Conservation (phyloP, 2,329 filamentous ascomycete genomes). For the Gyromitra esculenta region DNA sequence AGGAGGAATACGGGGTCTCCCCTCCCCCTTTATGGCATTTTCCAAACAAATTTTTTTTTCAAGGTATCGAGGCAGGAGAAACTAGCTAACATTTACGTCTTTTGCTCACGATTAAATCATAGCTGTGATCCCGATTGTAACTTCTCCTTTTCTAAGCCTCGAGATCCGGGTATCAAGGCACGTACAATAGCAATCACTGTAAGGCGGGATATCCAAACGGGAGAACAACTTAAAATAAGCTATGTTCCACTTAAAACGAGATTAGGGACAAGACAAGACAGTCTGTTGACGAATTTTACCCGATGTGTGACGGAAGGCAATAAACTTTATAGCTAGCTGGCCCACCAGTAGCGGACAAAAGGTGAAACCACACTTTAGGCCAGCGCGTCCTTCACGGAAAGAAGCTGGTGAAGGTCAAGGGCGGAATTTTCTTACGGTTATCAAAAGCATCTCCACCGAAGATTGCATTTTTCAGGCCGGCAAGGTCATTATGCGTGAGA, state of each 20-base stretch:
- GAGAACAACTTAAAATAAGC: constrained; percentile 14
- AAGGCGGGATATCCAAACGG: constrained; percentile 23
- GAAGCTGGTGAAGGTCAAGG: constrained; percentile 14
- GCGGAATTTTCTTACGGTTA: constrained; percentile 3
- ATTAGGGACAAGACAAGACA: constrained; percentile 14
- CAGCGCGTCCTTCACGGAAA: background rate
- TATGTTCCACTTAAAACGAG: constrained; percentile 20
- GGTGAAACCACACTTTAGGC: constrained; percentile 1
- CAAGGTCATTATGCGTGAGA: constrained; percentile 16
- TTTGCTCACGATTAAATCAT: constrained; percentile 29
- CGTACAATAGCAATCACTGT: constrained; percentile 1
- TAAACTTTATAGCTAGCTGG: constrained; percentile 11
- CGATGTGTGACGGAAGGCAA: constrained; percentile 9
- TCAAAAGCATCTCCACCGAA: constrained; percentile 4
- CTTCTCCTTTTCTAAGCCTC: constrained; percentile 2
- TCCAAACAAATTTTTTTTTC: constrained; percentile 22
- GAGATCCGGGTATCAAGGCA: background rate
- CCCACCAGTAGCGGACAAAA: background rate
- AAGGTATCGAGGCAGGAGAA: background rate
- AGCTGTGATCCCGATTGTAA: constrained; percentile 10
- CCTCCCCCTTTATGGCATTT: constrained; percentile 11
- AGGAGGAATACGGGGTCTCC: background rate
- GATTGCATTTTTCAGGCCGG: background rate
- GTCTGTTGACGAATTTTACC: constrained; percentile 8
- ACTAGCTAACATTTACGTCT: constrained; percentile 15